Percentiles rank a stretch among this genome's conserved stretches.
Conservation (phyloP, 805 yeast genomes). For the Yamadazyma takamatsuzukensis region DNA sequence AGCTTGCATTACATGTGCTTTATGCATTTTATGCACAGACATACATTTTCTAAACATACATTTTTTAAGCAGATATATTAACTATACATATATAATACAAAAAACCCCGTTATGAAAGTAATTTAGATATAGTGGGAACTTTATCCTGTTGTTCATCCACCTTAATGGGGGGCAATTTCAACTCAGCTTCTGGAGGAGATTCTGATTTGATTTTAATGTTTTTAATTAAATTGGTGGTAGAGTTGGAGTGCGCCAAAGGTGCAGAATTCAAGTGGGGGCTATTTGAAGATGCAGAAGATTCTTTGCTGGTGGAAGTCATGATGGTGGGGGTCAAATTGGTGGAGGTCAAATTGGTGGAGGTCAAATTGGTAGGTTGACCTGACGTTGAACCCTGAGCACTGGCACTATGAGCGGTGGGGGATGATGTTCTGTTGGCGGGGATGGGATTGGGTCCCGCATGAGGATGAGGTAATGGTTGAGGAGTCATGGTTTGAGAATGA, state of each 20-base stretch:
- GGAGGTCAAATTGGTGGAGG: slow-evolving; percentile 1
- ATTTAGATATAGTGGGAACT: slow-evolving; percentile 21
- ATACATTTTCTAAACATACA: too few species aligned
- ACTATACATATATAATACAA: neutral
- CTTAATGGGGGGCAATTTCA: slow-evolving; percentile 19
- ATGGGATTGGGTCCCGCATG: neutral
- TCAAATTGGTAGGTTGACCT: neutral
- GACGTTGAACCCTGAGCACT: slow-evolving; percentile 1
- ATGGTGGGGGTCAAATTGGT: neutral
- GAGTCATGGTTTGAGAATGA: slow-evolving; percentile 3
- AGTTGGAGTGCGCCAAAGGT: slow-evolving; percentile 2
- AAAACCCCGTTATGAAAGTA: slow-evolving; percentile 12
- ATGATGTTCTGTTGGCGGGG: neutral
- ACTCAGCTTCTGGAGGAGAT: slow-evolving; percentile 8
- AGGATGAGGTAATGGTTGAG: neutral
- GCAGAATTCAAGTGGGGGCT: neutral
- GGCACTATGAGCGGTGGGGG: slow-evolving; percentile 2
- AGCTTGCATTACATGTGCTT: too few species aligned
- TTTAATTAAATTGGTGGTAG: slow-evolving; percentile 3
- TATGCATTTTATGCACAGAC: too few species aligned
- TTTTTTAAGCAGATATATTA: neutral
- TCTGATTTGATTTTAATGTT: slow-evolving; percentile 6
- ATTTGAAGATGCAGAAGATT: slow-evolving; percentile 1
- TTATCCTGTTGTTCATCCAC: slow-evolving; percentile 13
- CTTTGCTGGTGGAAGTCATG: neutral